These are phyloP conservation scores for Anthracocystis setariae DNA, from an alignment of 1,284 basidiomycete species.

Conservation along the genomic window DNA sequence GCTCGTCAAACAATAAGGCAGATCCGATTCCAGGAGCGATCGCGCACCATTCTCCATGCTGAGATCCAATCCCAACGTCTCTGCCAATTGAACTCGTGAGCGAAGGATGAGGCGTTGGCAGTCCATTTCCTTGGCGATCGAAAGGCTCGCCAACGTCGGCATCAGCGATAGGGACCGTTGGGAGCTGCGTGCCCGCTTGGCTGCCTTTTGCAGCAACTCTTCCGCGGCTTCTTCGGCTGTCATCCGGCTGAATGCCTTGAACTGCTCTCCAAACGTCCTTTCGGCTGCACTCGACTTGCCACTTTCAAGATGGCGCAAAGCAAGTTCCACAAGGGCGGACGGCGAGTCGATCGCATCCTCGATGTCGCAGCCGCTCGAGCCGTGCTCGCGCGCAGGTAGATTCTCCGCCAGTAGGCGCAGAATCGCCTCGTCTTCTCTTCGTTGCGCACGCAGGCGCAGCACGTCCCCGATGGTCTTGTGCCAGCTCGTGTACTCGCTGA, in stretches of 20 bases:
- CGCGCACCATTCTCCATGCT: constrained; percentile 30
- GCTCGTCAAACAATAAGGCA: constrained; percentile 26
- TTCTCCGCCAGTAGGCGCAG: constrained; percentile 15
- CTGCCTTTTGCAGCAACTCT: constrained; percentile 27
- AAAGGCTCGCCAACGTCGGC: constrained; percentile 31
- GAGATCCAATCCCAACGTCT: constrained; percentile 35
- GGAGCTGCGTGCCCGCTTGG: constrained; percentile 10
- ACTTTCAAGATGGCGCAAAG: constrained; percentile 30
- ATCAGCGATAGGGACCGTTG: constrained; percentile 28
- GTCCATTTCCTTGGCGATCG: constrained; percentile 40
- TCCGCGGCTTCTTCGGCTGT: constrained; percentile 30
- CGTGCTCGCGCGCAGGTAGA: constrained; percentile 4
- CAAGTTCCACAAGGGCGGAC: constrained; percentile 26
- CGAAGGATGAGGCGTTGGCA: constrained; percentile 22
- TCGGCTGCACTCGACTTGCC: constrained; percentile 15
- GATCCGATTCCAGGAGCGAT: constrained; percentile 27
- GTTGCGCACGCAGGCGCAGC: constrained; percentile 28
- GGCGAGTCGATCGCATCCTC: constrained; percentile 41
- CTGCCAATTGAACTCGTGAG: constrained; percentile 28
- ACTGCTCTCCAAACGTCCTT: constrained; percentile 15
- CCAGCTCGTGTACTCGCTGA: constrained; percentile 33
- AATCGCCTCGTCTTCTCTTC: constrained; percentile 24
- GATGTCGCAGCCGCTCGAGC: constrained; percentile 10
- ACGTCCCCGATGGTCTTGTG: constrained; percentile 20
- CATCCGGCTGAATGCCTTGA: constrained; percentile 19